A percentile compares a stretch with the other conserved stretches of the same genome.
Evolutionary conservation across 129 eudicot genomes (phyloP).

Genomic region (Helianthus annuus): HanXRQr2.0-SUNRISE NC_035433.2:21641313-21641812

Average conservation of each 20-base stretch:
- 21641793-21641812: neutral
- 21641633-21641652: slow-evolving; percentile 99
- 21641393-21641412: neutral
- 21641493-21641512: neutral
- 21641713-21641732: slow-evolving; percentile 97
- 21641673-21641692: neutral
- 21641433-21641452: neutral
- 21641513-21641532: neutral
- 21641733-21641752: slow-evolving; percentile 95
- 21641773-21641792: slow-evolving; percentile 86
- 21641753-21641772: slow-evolving; percentile 99
- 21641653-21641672: slow-evolving; percentile 41
- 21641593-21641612: slow-evolving; percentile 99
- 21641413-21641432: neutral
- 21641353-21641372: neutral
- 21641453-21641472: neutral
- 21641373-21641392: neutral
- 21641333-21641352: neutral
- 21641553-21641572: neutral
- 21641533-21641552: neutral
- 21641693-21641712: neutral
- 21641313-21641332: neutral
- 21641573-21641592: slow-evolving; percentile 4
- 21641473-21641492: neutral
- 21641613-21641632: slow-evolving; percentile 98